Evolutionary conservation across 768 basidiomycete species (phyloP).

Genomic region (Rhizopogon vulgaris): DNA sequence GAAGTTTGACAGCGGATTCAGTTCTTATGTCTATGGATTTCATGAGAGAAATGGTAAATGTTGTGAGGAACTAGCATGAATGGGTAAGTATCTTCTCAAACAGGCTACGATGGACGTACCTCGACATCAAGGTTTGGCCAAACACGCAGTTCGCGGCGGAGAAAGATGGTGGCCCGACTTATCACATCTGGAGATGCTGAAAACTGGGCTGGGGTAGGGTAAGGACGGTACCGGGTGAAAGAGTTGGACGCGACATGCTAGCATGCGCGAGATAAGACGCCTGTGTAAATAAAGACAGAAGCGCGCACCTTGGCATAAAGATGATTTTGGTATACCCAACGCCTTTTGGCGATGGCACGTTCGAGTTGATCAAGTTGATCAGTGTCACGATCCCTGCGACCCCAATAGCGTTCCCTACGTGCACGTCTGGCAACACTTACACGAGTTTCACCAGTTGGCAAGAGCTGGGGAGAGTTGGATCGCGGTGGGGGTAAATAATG

Average conservation of each 20-base stretch:
- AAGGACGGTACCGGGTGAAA: slow-evolving; percentile 83
- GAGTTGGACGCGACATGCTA: slow-evolving; percentile 90
- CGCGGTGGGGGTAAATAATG: slow-evolving; percentile 66
- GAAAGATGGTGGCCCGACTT: slow-evolving; percentile 70
- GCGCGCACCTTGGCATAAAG: slow-evolving; percentile 77
- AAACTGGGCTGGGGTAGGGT: slow-evolving; percentile 83
- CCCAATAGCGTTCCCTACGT: slow-evolving; percentile 48
- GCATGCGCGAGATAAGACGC: slow-evolving; percentile 2
- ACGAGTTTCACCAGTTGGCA: slow-evolving; percentile 23
- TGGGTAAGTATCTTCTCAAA: slow-evolving; percentile 7
- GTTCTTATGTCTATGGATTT: slow-evolving; percentile 90
- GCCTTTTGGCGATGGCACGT: slow-evolving; percentile 61
- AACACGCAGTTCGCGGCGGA: slow-evolving; percentile 80
- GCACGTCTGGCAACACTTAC: slow-evolving; percentile 23
- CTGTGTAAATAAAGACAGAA: not conserved
- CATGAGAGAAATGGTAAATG: slow-evolving; percentile 85
- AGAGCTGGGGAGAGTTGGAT: slow-evolving; percentile 35
- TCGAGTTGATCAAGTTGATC: slow-evolving; percentile 67
- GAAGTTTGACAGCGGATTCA: slow-evolving; percentile 74
- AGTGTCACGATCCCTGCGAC: slow-evolving; percentile 34
- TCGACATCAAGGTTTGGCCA: slow-evolving; percentile 91
- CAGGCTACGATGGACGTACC: slow-evolving; percentile 33
- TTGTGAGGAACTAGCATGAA: slow-evolving; percentile 72
- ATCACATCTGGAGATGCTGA: slow-evolving; percentile 68
- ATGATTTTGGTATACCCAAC: slow-evolving; percentile 75